Evolutionary conservation across 2,329 filamentous ascomycete genomes (phyloP).

Genomic region (Alternaria arborescens): DNA sequence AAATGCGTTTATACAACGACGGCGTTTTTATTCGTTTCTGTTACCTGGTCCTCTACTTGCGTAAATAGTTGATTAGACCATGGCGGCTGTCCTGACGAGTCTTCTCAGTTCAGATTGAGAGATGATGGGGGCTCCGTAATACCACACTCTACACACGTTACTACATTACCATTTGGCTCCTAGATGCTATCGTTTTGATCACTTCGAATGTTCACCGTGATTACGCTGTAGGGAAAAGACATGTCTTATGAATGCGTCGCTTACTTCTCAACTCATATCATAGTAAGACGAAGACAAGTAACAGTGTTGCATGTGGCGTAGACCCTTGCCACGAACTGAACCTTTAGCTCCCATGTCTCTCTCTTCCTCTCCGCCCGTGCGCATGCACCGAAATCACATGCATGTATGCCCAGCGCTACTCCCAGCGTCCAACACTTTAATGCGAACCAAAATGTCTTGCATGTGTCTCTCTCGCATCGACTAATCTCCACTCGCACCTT

Average conservation of each 20-base stretch:
- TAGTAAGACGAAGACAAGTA: background rate
- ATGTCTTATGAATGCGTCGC: too few relatives aligned
- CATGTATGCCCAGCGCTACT: background rate
- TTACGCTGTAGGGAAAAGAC: too few relatives aligned
- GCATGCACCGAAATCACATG: background rate
- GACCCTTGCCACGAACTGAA: background rate
- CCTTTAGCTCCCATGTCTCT: background rate
- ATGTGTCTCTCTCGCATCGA: background rate
- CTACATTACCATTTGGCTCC: background rate
- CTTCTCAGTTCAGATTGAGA: background rate
- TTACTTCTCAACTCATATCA: too few relatives aligned
- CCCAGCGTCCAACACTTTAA: background rate
- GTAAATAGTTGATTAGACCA: constrained; percentile 24
- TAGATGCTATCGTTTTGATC: too few relatives aligned
- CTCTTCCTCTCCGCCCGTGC: background rate
- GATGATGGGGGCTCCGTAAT: constrained; percentile 22
- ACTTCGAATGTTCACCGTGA: too few relatives aligned
- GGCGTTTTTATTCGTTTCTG: background rate
- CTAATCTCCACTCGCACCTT: background rate
- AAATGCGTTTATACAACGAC: constrained; percentile 13
- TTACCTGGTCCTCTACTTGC: background rate
- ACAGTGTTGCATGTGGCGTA: too few relatives aligned
- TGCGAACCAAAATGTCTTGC: background rate
- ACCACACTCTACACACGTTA: constrained; percentile 20
- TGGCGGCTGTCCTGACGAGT: constrained; percentile 1